These are phyloP conservation scores for Quercus agrifolia DNA, from an alignment of 306 rosid species.

Conservation along the genomic window DNA sequence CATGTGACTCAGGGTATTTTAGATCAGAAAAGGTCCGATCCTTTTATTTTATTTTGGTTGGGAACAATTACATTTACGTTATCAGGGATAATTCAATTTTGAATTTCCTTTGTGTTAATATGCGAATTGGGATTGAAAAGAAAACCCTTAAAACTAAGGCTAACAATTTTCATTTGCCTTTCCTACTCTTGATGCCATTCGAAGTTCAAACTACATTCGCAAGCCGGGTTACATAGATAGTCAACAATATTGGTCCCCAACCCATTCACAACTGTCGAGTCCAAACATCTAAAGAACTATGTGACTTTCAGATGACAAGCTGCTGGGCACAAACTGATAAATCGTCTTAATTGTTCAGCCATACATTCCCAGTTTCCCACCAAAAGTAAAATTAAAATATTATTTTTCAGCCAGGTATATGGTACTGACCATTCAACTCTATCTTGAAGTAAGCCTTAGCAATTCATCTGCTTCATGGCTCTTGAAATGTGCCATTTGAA, in stretches of 20 bases:
- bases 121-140: not conserved
- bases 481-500: slow-evolving; percentile 61
- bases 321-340: not conserved
- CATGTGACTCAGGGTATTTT: not conserved
- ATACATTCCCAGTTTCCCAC: not conserved
- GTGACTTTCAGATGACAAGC: not conserved
- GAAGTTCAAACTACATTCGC: not conserved
- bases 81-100: not conserved
- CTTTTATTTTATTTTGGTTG: too few relatives aligned
- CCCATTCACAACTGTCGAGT: not conserved
- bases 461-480: slow-evolving; percentile 42
- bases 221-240: not conserved
- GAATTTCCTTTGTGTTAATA: not conserved
- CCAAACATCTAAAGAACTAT: not conserved
- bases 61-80: not conserved
- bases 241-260: not conserved
- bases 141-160: not conserved
- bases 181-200: not conserved
- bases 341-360: not conserved
- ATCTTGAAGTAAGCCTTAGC: slow-evolving; percentile 6
- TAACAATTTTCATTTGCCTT: not conserved
- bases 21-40: not conserved
- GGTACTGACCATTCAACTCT: not conserved
- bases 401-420: not conserved
- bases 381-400: not conserved